phyloP scores from a whole-genome alignment of 164 flowering plant genomes.

The Tetrastigma voinierianum region DNA sequence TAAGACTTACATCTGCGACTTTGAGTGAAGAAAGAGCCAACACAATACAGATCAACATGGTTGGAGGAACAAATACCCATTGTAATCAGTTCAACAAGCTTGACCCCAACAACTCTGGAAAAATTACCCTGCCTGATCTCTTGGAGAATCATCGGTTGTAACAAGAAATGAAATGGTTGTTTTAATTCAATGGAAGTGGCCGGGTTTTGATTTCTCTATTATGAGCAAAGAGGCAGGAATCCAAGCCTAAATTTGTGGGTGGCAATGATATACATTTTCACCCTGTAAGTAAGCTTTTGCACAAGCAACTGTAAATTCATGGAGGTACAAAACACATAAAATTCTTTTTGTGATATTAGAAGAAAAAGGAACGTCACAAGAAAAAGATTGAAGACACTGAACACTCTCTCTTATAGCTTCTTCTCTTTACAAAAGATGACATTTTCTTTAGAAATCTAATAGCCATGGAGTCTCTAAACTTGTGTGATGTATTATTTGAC shows the following conservation, averaged over 20 bases:
- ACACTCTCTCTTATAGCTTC: background rate
- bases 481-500: no score
- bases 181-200: background rate
- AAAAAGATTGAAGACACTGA: background rate
- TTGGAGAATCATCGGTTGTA: slow-evolving; percentile 29
- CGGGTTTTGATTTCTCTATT: background rate
- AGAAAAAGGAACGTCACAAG: background rate
- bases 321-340: background rate
- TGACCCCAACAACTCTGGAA: slow-evolving; percentile 65
- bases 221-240: slow-evolving; percentile 1
- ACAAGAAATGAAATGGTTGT: slow-evolving; percentile 2
- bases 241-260: background rate
- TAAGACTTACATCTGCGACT: no score
- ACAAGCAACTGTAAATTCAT: background rate
- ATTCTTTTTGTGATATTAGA: background rate
- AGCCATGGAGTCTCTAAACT: no score
- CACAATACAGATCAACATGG: no score
- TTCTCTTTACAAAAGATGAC: background rate
- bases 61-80: no score
- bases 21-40: no score
- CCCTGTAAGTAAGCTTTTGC: background rate
- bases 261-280: background rate
- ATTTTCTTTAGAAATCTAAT: background rate
- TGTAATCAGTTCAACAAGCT: slow-evolving; percentile 70
- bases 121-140: slow-evolving; percentile 63